Base-by-base conservation (phyloP, 176 grass and related monocot genomes). In the Zizania latifolia region DNA sequence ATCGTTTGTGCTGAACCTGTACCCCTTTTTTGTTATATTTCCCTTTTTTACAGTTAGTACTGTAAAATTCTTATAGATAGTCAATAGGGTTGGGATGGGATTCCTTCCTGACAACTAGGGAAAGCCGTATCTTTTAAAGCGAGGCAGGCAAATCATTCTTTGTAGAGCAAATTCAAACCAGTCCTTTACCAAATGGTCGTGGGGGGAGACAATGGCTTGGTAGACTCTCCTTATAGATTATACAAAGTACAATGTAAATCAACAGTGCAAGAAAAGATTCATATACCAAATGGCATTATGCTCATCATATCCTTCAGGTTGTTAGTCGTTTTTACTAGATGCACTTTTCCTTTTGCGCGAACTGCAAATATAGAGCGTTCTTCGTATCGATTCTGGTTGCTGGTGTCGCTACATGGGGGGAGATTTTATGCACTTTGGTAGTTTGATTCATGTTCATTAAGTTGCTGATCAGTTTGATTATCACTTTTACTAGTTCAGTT, bases 71-170 rank as follows among this genome's bases (percentile, higher is more conserved):
- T 68, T 90, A 87, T 90, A 86, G 84, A 82, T 90, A 90, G 83
- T 62, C 65, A 35, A 45, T 77, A 85, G 84, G 87, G 81, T 57
- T 85, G 81, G 86, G 87, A 92, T 92, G 77, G 77, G 87, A 80
- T 81, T 84, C 76, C 59, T 67, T 67, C 83, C 90, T 39, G 69
- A 19, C 34, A 71, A 62, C 22, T 74, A 78, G 73, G 80, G 77
- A 78, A 82, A 68, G 77, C 77, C 84, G 10, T 75, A 72, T 84
- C 82, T 76, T 81, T 81, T 71, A 72, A 85, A 84, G 77, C 77
- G 71, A 78, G 76, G 90, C 82, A 78, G 76, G 90, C 82, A 76
- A 71, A 90, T 61, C 66, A 93, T 90, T 93, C 90, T 90, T 93
- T 93, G 87, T 93, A 87, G 87, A 80, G 17, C 61, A 87, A 81